These are phyloP conservation scores for Lichtheimia ornata DNA, from an alignment of 371 early-diverging fungal species.

Conservation along the genomic window DNA sequence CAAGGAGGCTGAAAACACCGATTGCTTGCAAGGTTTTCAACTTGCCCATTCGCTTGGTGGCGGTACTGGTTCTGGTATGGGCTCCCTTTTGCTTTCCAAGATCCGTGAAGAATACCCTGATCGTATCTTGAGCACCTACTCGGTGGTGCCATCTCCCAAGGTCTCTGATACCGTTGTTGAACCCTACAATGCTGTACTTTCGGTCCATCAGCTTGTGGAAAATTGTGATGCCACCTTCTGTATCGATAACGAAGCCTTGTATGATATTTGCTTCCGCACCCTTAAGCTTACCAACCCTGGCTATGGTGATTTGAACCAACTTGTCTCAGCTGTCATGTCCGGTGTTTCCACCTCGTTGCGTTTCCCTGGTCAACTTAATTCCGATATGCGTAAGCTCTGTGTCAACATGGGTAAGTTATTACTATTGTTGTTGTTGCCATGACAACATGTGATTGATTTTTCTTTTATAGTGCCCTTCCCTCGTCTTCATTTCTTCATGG, in stretches of 20 bases:
- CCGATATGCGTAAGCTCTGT: constrained; percentile 96
- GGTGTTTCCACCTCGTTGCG: constrained; percentile 98
- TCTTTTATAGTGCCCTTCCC: constrained; percentile 90
- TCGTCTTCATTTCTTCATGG: constrained; percentile 99
- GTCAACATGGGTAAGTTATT: constrained; percentile 87
- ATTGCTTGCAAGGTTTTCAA: constrained; percentile 91
- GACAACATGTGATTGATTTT: constrained; percentile 10
- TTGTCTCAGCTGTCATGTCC: constrained; percentile 87
- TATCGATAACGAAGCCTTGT: constrained; percentile 98
- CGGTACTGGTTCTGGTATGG: constrained; percentile 90
- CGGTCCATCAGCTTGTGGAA: constrained; percentile 88
- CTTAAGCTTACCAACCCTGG: constrained; percentile 80
- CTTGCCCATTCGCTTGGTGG: constrained; percentile 88
- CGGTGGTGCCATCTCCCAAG: constrained; percentile 75
- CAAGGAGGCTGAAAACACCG: constrained; percentile 84
- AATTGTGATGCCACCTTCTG: constrained; percentile 97
- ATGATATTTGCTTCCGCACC: constrained; percentile 87
- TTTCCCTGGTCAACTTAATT: constrained; percentile 99
- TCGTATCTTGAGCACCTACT: constrained; percentile 93
- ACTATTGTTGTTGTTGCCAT: too few species aligned
- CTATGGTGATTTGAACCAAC: constrained; percentile 81
- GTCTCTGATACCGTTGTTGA: constrained; percentile 83
- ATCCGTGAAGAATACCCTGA: constrained; percentile 94
- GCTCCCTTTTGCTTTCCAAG: constrained; percentile 83
- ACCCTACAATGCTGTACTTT: constrained; percentile 90